These are phyloP conservation scores for Blumeriella jaapii DNA, from an alignment of 2,329 filamentous ascomycete species.

Conservation along the genomic window DNA sequence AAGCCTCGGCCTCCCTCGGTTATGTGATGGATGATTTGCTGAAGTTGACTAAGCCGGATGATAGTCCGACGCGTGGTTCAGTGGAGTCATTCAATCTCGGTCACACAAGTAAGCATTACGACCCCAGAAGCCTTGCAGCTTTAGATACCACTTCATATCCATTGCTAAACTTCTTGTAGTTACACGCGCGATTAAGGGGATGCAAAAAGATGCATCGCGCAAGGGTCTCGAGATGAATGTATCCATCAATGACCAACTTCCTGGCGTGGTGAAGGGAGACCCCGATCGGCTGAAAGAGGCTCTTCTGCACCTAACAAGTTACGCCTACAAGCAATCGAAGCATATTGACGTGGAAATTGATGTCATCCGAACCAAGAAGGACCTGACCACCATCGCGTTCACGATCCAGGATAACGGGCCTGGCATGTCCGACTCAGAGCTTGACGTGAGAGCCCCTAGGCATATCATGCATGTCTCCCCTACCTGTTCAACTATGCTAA, in stretches of 20 bases:
- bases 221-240: conserved; percentile 16
- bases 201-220: conserved; percentile 15
- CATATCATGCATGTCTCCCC: no score
- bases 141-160: fast-evolving
- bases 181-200: conserved; percentile 10
- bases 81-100: conserved; percentile 16
- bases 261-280: conserved; percentile 15
- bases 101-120: conserved; percentile 1
- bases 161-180: conserved; percentile 3
- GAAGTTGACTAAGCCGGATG: conserved; percentile 17
- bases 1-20: conserved; percentile 15
- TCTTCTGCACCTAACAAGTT: conserved; percentile 16
- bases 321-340: conserved; percentile 18
- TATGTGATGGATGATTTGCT: conserved; percentile 17
- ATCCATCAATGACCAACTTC: conserved; percentile 15
- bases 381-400: conserved; percentile 12
- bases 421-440: conserved; percentile 18
- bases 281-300: conserved; percentile 15
- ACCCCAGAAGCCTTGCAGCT: background rate
- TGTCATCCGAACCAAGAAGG: conserved; percentile 7
- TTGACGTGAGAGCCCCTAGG: conserved; percentile 15
- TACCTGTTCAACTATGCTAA: no score
- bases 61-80: conserved; percentile 4
- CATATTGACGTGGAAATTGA: conserved; percentile 19
- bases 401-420: conserved; percentile 17